Conservation (phyloP, 2,329 filamentous ascomycete genomes). For the Nannizzia gypsea region DNA sequence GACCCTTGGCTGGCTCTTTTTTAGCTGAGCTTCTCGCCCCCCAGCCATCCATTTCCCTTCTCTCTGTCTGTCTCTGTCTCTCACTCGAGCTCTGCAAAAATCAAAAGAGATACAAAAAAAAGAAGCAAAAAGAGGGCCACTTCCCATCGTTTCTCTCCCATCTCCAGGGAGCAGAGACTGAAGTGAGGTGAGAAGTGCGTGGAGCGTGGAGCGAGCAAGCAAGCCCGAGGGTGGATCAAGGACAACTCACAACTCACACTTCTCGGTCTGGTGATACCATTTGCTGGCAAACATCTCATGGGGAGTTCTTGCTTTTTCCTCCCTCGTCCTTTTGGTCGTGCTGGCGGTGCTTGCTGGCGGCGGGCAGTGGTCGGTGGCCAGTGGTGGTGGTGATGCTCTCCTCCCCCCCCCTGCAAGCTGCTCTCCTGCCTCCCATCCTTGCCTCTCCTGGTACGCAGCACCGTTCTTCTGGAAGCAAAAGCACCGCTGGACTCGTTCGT, state of each 20-base stretch:
- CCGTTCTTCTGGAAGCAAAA: neutral
- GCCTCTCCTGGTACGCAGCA: neutral
- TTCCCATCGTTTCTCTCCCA: neutral
- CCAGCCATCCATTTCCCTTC: neutral
- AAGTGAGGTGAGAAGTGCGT: neutral
- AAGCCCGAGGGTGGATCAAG: conserved; percentile 1
- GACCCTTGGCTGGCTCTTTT: neutral
- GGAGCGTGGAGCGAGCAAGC: neutral
- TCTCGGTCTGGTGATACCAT: conserved; percentile 1
- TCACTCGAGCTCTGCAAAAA: neutral
- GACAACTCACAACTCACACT: conserved; percentile 1
- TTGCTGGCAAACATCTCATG: conserved; percentile 2
- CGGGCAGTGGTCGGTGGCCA: too few relatives aligned
- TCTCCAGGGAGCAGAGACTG: too few relatives aligned
- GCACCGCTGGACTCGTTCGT: neutral
- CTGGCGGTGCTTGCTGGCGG: too few relatives aligned
- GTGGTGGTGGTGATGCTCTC: neutral
- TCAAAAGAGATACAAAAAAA: too few relatives aligned
- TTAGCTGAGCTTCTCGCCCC: neutral
- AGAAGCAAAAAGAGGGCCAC: too few relatives aligned
- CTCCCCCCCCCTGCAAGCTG: neutral
- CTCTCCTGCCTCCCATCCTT: neutral
- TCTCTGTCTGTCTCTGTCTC: neutral
- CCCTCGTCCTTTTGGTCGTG: neutral
- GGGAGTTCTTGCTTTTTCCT: neutral